Evolutionary conservation across 2,329 filamentous ascomycete genomes (phyloP), one percentile per base, ranked within the genome.

Genomic region (Trichoderma cornu-damae): DNA sequence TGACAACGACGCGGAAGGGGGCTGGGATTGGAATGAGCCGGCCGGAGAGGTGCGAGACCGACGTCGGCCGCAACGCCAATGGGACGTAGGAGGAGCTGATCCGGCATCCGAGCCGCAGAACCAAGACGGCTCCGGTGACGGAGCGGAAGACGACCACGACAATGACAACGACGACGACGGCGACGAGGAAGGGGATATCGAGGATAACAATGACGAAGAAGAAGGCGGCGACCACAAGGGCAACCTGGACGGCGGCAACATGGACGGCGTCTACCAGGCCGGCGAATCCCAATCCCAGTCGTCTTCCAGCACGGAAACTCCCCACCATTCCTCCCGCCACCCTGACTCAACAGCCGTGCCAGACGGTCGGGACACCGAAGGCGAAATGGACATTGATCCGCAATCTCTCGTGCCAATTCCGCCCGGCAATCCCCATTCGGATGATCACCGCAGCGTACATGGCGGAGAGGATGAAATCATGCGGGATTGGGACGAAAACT

Each of bases 1-100:
- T 1, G 42, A 59, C 4, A 56, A 26, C 1, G 61, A 63, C 24
- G 37, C 59, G 1, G 62, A 62, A 5, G 38, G 18, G 1, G 60
- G 61, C 3, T 65, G 60, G 61, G 61, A 65, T 48, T 68, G 66
- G 66, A 12, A 30, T 4, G 59, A 59, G 4, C 65, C 62, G 65
- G 37, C 67, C 42, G 30, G 43, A 22, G 61, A 63, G 56, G 22
- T 34, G 22, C 18, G 30, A n/a, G 43, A 18, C 20, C 20, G 40
- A 26, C 42, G 24, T 8, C 24, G 12, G 3, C 50, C 59, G 35
- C 37, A 38, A 2, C 43, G 24, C n/a, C 22, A 12, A 16, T 14
- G 11, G 28, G 38, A 43, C 9, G 22, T 8, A 34, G 49, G 9
- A 4, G 49, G 7, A n/a, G 35, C 11, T 28, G 52, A 32, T 12